Base-by-base conservation (phyloP, 2,329 filamentous ascomycete species). In the Alternaria brassicae region DNA sequence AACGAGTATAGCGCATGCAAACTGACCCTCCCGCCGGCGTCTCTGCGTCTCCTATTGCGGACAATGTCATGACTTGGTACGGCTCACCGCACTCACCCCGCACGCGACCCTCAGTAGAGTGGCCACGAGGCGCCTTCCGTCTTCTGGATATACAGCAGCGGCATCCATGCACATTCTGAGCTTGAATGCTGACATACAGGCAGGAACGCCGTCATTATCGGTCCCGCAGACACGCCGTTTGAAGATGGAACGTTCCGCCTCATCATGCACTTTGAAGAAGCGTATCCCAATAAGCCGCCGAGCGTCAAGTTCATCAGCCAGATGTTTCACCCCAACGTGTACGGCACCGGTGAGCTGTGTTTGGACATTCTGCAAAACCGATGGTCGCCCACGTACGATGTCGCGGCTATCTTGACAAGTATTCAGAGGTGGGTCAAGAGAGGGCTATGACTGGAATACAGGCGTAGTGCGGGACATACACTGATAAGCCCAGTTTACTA, bases 301-400 rank as follows among this genome's bases (percentile, higher is more conserved):
- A 91, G 93, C 32, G 95, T 98, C 81, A 98, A 98, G 77, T 99
- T 99, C 78, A 96, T 99, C 78, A 96, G 92, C 79, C 89, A 95
- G 78, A 99, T 99, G 95, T 99, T 99, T 80, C 95, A 99, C 73
- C 95, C 95, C 17, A 99, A 99, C 75, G 95, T 99, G 57, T 99
- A 99, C 77, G 93, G 91, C 53, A 98, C 93, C 0, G 95, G 95
- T 62, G 95, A 99, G 82, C 85, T 99, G 50, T 99, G 95, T 76
- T 82, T 99, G 67, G 95, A 99, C 76, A 99, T 99, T 68, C 80
- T 99, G 59, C 95, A 99, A 80, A 99, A 99, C 77, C 85, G 95
- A 68, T 99, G 95, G 95, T 98, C 94, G 77, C 95, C 95, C 15
- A 98, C 95, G 9, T 99, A 99, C 78, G 95, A 99, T 80, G 95